These are phyloP conservation scores for Torulaspora globosa DNA, from an alignment of 1,139 yeast species.

Conservation along the genomic window DNA sequence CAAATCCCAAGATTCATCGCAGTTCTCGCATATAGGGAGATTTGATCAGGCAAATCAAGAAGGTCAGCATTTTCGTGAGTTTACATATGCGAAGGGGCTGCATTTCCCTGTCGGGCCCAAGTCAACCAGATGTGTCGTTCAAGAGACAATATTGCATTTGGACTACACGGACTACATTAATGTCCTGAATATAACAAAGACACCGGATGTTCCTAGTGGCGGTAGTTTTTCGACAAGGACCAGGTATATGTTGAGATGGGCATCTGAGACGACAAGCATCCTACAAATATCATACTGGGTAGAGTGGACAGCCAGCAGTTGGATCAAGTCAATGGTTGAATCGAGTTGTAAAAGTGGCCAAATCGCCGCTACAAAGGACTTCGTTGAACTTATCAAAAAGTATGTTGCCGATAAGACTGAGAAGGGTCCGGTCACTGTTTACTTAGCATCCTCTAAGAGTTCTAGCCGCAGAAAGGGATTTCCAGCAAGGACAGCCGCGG, in stretches of 20 bases:
- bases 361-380: slow-evolving; percentile 48
- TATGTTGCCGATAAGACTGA: slow-evolving; percentile 20
- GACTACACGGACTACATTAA: slow-evolving; percentile 54
- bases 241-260: slow-evolving; percentile 72
- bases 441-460: slow-evolving; percentile 5
- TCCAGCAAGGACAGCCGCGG: slow-evolving; percentile 1
- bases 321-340: slow-evolving; percentile 90
- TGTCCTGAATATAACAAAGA: slow-evolving; percentile 63
- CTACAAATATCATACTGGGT: slow-evolving; percentile 61
- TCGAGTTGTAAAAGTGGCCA: slow-evolving; percentile 89
- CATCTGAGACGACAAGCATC: slow-evolving; percentile 56
- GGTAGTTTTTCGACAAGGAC: slow-evolving; percentile 73
- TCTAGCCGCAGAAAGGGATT: slow-evolving; percentile 2
- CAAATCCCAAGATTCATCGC: slow-evolving; percentile 65
- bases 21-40: slow-evolving; percentile 50
- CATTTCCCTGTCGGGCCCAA: slow-evolving; percentile 89
- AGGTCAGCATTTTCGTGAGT: slow-evolving; percentile 50
- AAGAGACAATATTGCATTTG: slow-evolving; percentile 62
- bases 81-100: slow-evolving; percentile 74
- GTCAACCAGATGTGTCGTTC: slow-evolving; percentile 76
- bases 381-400: slow-evolving; percentile 22
- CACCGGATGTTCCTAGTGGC: slow-evolving; percentile 97
- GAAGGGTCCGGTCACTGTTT: slow-evolving; percentile 9
- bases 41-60: slow-evolving; percentile 42
- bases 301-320: slow-evolving; percentile 88